Evolutionary conservation across 257 asterid species (phyloP).

Genomic region (Paraleonurus japonicus): DNA sequence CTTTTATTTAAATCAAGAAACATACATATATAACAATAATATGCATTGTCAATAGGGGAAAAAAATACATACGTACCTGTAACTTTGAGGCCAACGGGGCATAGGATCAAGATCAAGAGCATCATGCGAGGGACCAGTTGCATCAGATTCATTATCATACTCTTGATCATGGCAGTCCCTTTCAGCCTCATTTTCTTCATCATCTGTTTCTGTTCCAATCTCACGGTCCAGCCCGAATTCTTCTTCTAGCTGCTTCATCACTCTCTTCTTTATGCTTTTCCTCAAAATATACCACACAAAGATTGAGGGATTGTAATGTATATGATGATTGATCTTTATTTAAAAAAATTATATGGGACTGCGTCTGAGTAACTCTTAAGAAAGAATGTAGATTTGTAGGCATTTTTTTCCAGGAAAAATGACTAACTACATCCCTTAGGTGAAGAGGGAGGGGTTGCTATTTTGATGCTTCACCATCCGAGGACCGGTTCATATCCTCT

Average conservation of each 20-base stretch:
- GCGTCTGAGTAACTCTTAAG: conserved; percentile 5
- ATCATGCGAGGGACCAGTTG: conserved; percentile 22
- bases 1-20: background rate
- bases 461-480: conserved; percentile 36
- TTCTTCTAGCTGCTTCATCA: conserved; percentile 65
- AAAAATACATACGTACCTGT: conserved; percentile 43
- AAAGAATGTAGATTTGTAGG: background rate
- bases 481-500: conserved; percentile 6
- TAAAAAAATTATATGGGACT: background rate
- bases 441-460: conserved; percentile 22
- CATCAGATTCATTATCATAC: conserved; percentile 64
- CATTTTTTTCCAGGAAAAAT: conserved; percentile 17
- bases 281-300: background rate
- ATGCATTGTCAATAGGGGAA: background rate
- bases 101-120: conserved; percentile 30
- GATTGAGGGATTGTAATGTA: background rate
- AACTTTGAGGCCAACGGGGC: conserved; percentile 81
- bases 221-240: conserved; percentile 61
- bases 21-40: background rate
- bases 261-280: conserved; percentile 1
- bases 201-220: conserved; percentile 71
- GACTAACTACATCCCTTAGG: conserved; percentile 1
- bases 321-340: background rate
- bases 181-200: conserved; percentile 79
- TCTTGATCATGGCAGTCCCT: conserved; percentile 38